phyloP scores from a whole-genome alignment of 139 green algal genomes.

The Gonium pectorale region DNA sequence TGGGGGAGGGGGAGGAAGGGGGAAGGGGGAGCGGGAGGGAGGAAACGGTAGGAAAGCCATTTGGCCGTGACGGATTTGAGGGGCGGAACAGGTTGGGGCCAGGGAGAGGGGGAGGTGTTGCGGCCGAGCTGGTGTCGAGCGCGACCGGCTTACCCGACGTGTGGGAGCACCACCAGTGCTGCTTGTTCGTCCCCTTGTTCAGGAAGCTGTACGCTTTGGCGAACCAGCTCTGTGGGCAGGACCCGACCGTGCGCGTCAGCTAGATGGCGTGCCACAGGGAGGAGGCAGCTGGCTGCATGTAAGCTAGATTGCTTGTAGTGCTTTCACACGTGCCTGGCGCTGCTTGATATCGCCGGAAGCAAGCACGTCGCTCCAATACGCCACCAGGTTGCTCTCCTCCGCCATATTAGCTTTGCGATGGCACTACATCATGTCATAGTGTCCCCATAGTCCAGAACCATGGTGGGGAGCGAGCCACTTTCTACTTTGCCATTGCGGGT shows the following conservation, averaged over 20 bases:
- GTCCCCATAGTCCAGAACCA: too few species aligned
- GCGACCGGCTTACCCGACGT: background rate
- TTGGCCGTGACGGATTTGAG: background rate
- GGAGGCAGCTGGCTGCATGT: background rate
- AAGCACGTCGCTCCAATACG: background rate
- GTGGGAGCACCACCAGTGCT: conserved; percentile 35
- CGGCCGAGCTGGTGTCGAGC: background rate
- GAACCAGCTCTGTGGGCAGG: conserved; percentile 1
- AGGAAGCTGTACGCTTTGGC: background rate
- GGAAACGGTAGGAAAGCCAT: background rate
- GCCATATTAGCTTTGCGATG: too few species aligned
- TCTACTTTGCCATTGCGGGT: too few species aligned
- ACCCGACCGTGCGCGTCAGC: background rate
- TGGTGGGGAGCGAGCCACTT: too few species aligned
- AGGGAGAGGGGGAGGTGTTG: background rate
- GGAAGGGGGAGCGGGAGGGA: background rate
- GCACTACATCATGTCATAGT: too few species aligned
- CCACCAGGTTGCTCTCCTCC: background rate
- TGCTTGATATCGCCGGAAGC: background rate
- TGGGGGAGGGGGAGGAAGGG: background rate
- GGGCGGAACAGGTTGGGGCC: background rate
- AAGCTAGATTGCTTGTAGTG: background rate
- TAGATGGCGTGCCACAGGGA: too few species aligned
- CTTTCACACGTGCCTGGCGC: background rate
- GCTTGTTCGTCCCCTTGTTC: background rate